Evolutionary conservation across 805 yeast genomes (phyloP).

Genomic region (Vanderwaltozyma verrucispora): DNA sequence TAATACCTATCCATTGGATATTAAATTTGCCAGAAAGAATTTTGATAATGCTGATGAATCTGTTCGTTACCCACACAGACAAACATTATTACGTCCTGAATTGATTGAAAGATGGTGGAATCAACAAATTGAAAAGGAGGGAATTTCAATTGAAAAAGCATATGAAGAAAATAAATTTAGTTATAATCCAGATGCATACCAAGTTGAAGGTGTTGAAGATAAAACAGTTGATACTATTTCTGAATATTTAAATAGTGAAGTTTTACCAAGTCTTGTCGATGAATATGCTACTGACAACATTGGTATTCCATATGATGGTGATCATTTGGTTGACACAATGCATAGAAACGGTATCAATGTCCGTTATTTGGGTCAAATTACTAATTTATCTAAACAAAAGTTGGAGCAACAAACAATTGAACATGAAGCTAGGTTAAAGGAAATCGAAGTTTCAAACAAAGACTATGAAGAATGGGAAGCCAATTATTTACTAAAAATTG

Average conservation of each 20-base stretch:
- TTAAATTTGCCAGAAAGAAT: constrained; percentile 58
- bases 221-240: constrained; percentile 55
- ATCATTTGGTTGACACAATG: constrained; percentile 53
- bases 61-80: constrained; percentile 70
- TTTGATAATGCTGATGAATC: constrained; percentile 32
- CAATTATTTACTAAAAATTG: constrained; percentile 21
- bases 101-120: constrained; percentile 89
- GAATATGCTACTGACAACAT: constrained; percentile 37
- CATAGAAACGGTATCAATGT: constrained; percentile 81
- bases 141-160: constrained; percentile 25
- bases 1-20: constrained; percentile 77
- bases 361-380: constrained; percentile 64
- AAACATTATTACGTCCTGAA: constrained; percentile 71
- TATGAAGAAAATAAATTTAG: constrained; percentile 37
- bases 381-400: constrained; percentile 25
- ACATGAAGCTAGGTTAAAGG: constrained; percentile 17
- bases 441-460: constrained; percentile 19
- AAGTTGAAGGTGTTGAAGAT: constrained; percentile 35
- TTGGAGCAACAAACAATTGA: constrained; percentile 15
- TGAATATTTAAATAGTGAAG: constrained; percentile 42
- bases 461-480: constrained; percentile 29
- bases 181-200: constrained; percentile 74
- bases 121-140: constrained; percentile 37
- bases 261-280: constrained; percentile 51
- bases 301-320: constrained; percentile 70